Percentiles rank a stretch among this genome's conserved stretches.
Conservation (phyloP, 2,329 filamentous ascomycete species). For the Penicillium italicum region DNA sequence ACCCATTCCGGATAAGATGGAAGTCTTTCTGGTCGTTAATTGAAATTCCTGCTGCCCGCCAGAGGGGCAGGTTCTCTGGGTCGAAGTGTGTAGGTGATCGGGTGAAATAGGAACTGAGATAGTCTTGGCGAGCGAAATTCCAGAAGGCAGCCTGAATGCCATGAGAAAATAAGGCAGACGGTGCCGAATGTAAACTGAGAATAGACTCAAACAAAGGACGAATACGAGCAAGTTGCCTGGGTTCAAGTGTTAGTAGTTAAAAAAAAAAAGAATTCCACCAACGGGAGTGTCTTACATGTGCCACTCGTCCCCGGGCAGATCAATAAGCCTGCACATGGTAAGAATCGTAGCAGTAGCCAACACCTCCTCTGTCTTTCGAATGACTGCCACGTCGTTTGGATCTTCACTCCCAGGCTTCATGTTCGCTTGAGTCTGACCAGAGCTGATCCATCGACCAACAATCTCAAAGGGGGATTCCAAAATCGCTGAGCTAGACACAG, state of each 20-base stretch:
- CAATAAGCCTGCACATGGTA: slow-evolving; percentile 61
- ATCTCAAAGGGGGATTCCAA: slow-evolving; percentile 32
- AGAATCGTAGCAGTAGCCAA: slow-evolving; percentile 60
- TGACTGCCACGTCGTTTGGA: slow-evolving; percentile 18
- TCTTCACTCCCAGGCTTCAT: slow-evolving; percentile 4
- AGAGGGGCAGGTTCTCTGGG: slow-evolving; percentile 55
- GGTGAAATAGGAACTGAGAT: slow-evolving; percentile 59
- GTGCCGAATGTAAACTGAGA: slow-evolving; percentile 30
- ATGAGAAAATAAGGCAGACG: slow-evolving; percentile 42
- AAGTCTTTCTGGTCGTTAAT: slow-evolving; percentile 50
- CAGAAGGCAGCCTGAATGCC: slow-evolving; percentile 58
- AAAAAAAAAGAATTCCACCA: background rate
- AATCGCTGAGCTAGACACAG: slow-evolving; percentile 30
- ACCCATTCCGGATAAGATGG: slow-evolving; percentile 30
- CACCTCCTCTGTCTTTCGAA: slow-evolving; percentile 54
- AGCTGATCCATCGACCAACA: slow-evolving; percentile 25
- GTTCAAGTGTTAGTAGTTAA: slow-evolving; percentile 4
- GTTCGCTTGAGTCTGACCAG: slow-evolving; percentile 12
- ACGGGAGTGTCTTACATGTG: slow-evolving; percentile 37
- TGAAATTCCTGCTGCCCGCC: slow-evolving; percentile 58
- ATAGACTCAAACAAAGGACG: slow-evolving; percentile 53
- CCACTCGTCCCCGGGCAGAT: slow-evolving; percentile 59
- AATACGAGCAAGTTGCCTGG: slow-evolving; percentile 57
- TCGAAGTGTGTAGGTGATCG: slow-evolving; percentile 56
- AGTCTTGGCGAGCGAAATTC: slow-evolving; percentile 62